These are phyloP conservation scores for Penicilliopsis zonata DNA, from an alignment of 495 filamentous ascomycete genomes.

Conservation along the genomic window DNA sequence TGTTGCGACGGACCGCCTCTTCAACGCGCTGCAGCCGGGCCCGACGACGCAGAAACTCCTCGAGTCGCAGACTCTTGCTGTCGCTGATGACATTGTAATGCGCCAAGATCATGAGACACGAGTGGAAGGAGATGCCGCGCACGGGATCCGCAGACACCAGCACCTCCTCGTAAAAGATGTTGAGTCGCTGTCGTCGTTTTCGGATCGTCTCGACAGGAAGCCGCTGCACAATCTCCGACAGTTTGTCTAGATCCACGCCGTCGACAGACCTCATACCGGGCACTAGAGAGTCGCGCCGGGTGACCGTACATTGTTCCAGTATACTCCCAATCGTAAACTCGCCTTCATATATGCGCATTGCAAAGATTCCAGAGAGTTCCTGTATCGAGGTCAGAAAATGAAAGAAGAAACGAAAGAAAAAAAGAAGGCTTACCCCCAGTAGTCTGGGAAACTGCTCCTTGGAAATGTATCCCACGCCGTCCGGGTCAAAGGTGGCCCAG, in stretches of 20 bases:
- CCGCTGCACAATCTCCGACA: slow-evolving; percentile 59
- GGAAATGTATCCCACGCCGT: slow-evolving; percentile 79
- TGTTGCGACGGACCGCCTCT: slow-evolving; percentile 78
- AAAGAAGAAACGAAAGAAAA: neutral
- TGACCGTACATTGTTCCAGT: slow-evolving; percentile 63
- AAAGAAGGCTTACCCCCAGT: slow-evolving; percentile 50
- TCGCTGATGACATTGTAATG: slow-evolving; percentile 99
- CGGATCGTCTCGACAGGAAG: slow-evolving; percentile 70
- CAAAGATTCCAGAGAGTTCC: slow-evolving; percentile 87
- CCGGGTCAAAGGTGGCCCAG: slow-evolving; percentile 89
- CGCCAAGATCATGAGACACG: slow-evolving; percentile 90
- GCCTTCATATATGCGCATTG: slow-evolving; percentile 92
- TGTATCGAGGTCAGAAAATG: slow-evolving; percentile 9
- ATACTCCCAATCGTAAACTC: slow-evolving; percentile 78
- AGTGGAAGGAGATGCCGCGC: slow-evolving; percentile 82
- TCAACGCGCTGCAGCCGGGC: slow-evolving; percentile 90
- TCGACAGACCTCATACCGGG: slow-evolving; percentile 40
- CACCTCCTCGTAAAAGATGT: slow-evolving; percentile 91
- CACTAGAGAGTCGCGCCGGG: slow-evolving; percentile 31
- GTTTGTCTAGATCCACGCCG: slow-evolving; percentile 64
- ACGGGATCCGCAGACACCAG: slow-evolving; percentile 84
- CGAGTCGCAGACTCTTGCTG: slow-evolving; percentile 84
- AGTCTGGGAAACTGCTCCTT: slow-evolving; percentile 88
- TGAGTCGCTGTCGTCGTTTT: slow-evolving; percentile 62
- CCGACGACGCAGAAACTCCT: slow-evolving; percentile 88